Evolutionary conservation across 306 rosid genomes (phyloP), one percentile per base, ranked within the genome.

Genomic region (Sesbania bispinosa): DNA sequence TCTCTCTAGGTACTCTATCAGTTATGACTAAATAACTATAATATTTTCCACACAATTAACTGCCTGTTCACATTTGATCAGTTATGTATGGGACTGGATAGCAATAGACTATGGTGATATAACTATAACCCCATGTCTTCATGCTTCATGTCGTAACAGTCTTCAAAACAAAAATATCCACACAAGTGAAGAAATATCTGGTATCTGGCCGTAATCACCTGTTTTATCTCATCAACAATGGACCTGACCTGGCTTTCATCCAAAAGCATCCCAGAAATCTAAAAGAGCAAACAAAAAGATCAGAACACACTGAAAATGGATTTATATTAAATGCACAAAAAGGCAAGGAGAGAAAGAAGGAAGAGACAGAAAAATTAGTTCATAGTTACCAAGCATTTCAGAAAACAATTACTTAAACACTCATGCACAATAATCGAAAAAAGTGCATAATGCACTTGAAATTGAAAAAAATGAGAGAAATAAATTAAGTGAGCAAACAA

Each of bases 171-270:
- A n/a, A n/a, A n/a, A n/a, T n/a, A n/a, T n/a, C n/a, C n/a, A n/a
- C n/a, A n/a, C n/a, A n/a, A n/a, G n/a, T n/a, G n/a, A n/a, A n/a
- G n/a, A n/a, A n/a, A n/a, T n/a, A n/a, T n/a, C n/a, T n/a, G n/a
- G n/a, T n/a, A n/a, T n/a, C 99, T 95, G 24, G 96, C 97, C 26
- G 97, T 95, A 64, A 95, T 95, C 64, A 89, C 97, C 80, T 82
- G 88, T 69, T 95, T 95, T 79, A 95, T 84, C 89, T 91, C 97
- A 0, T 95, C 93, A 10, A 91, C 99, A 42, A 95, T 61, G 68
- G 93, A 89, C 62, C 73, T 83, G 50, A 95, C 99, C 79, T 94
- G 99, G 78, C 67, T 82, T 72, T 94, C 99, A 74, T 94, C 95
- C 81, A 94, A 82, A 80, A 95, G 87, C 45, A 92, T 76, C 62